Evolutionary conservation across 108 stramenopile species (phyloP).

Genomic region (Cyclotella cryptica): DNA sequence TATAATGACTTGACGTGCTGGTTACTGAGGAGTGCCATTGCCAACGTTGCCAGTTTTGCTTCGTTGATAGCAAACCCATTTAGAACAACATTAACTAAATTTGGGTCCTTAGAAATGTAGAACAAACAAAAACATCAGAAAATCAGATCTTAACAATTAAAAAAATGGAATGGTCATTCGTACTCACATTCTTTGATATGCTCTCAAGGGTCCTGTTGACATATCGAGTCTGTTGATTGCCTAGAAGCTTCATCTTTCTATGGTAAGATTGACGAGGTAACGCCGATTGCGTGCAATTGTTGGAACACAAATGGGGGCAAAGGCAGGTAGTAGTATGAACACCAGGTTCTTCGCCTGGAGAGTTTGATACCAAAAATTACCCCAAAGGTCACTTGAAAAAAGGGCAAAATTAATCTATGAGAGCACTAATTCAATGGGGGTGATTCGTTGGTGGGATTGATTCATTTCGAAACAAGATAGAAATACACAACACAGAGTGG

Average conservation of each 20-base stretch:
- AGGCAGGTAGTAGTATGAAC: too few species aligned
- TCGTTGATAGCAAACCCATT: constrained; percentile 27
- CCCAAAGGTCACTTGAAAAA: too few species aligned
- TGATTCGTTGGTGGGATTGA: too few species aligned
- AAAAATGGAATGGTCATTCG: background rate
- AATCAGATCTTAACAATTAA: background rate
- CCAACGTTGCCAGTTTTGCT: constrained; percentile 12
- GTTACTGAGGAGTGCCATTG: constrained; percentile 19
- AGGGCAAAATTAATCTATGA: too few species aligned
- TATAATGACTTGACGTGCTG: constrained; percentile 13
- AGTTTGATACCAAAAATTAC: too few species aligned
- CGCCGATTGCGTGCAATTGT: background rate
- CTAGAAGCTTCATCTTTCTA: constrained; percentile 9
- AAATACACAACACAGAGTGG: too few species aligned
- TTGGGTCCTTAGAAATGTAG: constrained; percentile 9
- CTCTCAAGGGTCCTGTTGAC: constrained; percentile 8
- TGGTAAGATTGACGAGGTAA: background rate
- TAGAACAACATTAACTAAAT: constrained; percentile 13
- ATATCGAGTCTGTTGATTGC: constrained; percentile 22
- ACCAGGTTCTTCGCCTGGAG: too few species aligned
- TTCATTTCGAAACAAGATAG: too few species aligned
- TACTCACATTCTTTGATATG: constrained; percentile 20
- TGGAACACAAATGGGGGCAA: too few species aligned
- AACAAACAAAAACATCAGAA: background rate
- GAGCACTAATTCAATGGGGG: too few species aligned